Evolutionary conservation across 345 rosid species (phyloP), one percentile per base, ranked within the genome.

Genomic region (Noccaea bulbosa): DNA sequence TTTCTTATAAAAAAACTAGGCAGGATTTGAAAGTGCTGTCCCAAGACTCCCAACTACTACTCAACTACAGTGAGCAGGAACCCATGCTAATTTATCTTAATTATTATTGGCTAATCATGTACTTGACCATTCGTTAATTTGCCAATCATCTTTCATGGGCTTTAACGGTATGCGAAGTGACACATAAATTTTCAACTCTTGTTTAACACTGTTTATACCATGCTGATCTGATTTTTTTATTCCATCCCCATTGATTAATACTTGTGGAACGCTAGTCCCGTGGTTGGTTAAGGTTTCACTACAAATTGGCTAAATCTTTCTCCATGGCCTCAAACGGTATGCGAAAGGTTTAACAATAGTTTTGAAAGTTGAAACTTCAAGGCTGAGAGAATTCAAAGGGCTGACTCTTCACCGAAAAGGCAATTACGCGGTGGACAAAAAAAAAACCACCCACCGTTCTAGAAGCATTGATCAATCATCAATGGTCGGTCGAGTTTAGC

Each of bases 331-430:
- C 58, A 12, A 38, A 65, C n/a, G 38, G 58, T 22, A 39, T 14
- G 48, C 20, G 24, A 65, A 70, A 59, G 67, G 66, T 59, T 66
- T 58, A 59, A 59, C 12, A 38, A 58, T 6, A 27, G 30, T 27
- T 20, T 27, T 20, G 22, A 20, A 20, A 20, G 22, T 20, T 27
- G 30, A 27, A 27, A 27, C 1, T 27, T 27, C 30, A 27, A 27
- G 57, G 12, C 17, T 57, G 73, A 38, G 65, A n/a, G n/a, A n/a
- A n/a, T n/a, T n/a, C n/a, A n/a, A n/a, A n/a, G n/a, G 57, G 12
- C 17, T 57, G 73, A 38, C 65, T 47, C 27, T 22, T 69, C 12
- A 57, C 57, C 40, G 37, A 58, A n/a, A 48, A 58, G 27, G 11
- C 40, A 47, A 38, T 58, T 24, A 45, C 38, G 46, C n/a, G 55